phyloP scores from a whole-genome alignment of 108 stramenopile species.

The Parietichytrium sp. region DNA sequence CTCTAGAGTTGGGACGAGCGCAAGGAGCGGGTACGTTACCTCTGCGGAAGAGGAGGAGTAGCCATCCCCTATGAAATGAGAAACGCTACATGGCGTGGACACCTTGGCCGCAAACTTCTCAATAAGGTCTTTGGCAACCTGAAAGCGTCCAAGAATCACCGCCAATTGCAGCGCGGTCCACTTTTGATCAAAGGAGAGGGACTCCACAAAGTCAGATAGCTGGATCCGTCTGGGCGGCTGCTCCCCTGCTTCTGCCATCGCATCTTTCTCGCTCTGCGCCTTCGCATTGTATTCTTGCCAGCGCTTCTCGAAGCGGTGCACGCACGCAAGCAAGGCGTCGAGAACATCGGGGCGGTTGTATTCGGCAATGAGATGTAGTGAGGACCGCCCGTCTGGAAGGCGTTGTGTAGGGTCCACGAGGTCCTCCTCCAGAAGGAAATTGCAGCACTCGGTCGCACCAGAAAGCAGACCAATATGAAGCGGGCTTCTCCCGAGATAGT shows the following conservation, averaged over 20 bases:
- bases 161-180: background rate
- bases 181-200: background rate
- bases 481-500: conserved; percentile 17
- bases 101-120: background rate
- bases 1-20: background rate
- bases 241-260: background rate
- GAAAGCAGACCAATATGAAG: conserved; percentile 2
- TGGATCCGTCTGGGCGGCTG: background rate
- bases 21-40: background rate
- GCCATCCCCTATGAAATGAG: background rate
- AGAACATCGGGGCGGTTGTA: background rate
- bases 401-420: conserved; percentile 22
- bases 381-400: conserved; percentile 22
- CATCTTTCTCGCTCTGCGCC: background rate
- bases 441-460: background rate
- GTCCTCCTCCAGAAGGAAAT: background rate
- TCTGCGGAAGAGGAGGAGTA: background rate
- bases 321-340: background rate
- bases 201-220: background rate
- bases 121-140: background rate
- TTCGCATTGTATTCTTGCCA: background rate
- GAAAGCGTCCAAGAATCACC: background rate
- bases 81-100: background rate
- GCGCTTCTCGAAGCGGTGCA: background rate
- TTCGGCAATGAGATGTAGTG: conserved; percentile 12